Evolutionary conservation across 2,329 filamentous ascomycete species (phyloP).

Genomic region (Colletotrichum echinochloae): DNA sequence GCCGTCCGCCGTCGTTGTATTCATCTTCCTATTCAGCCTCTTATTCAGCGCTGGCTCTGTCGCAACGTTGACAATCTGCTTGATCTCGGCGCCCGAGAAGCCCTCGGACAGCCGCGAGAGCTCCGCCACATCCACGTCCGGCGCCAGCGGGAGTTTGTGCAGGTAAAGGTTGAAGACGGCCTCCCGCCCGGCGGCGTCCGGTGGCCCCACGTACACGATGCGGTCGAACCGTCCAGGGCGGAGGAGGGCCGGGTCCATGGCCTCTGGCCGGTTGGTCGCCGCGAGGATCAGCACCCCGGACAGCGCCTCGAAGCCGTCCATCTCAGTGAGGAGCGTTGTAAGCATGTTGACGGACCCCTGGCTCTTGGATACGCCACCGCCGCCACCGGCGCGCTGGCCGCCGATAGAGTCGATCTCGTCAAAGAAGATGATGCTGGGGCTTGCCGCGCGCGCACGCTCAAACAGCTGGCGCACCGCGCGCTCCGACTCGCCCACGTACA

Average conservation of each 20-base stretch:
- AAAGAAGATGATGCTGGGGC: constrained; percentile 92
- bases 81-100: constrained; percentile 87
- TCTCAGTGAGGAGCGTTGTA: constrained; percentile 90
- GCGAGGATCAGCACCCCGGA: constrained; percentile 88
- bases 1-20: constrained; percentile 24
- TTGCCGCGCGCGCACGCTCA: constrained; percentile 83
- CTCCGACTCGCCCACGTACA: constrained; percentile 97
- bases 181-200: constrained; percentile 76
- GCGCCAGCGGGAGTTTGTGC: constrained; percentile 66
- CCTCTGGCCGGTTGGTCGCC: constrained; percentile 90
- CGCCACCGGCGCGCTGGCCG: constrained; percentile 63
- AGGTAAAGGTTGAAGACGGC: constrained; percentile 81
- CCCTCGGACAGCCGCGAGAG: constrained; percentile 77
- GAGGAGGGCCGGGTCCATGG: constrained; percentile 86
- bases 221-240: constrained; percentile 88
- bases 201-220: constrained; percentile 87
- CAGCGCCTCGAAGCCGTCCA: constrained; percentile 92
- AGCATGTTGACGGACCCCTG: constrained; percentile 80
- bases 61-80: constrained; percentile 62
- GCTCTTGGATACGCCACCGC: constrained; percentile 52
- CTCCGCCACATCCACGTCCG: constrained; percentile 73
- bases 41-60: constrained; percentile 57
- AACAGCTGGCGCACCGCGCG: constrained; percentile 88
- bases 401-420: constrained; percentile 94
- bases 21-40: constrained; percentile 42